Conservation (phyloP, 78 protist species). For the Speleostelium caveatum region DNA sequence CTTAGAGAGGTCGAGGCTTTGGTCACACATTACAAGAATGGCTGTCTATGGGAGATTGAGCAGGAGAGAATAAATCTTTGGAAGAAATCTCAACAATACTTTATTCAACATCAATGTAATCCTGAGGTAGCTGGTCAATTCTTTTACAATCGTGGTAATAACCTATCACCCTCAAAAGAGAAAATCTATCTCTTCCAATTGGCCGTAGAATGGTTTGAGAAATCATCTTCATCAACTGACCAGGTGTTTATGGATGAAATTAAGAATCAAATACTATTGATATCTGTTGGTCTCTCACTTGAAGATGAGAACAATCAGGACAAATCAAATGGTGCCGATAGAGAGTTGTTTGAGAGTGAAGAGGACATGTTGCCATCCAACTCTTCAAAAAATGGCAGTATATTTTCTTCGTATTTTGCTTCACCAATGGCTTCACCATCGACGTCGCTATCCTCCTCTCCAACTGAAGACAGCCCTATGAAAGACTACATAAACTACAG, state of each 20-base stretch:
- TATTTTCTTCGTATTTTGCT: constrained; percentile 2
- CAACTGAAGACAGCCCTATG: background rate
- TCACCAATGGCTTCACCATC: constrained; percentile 22
- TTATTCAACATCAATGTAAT: constrained; percentile 27
- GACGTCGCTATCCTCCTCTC: constrained; percentile 20
- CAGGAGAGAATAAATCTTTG: constrained; percentile 77
- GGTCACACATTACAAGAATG: constrained; percentile 51
- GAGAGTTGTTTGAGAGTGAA: background rate
- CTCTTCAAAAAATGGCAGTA: background rate
- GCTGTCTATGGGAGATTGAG: constrained; percentile 72
- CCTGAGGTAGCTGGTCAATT: constrained; percentile 59
- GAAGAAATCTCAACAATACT: constrained; percentile 75
- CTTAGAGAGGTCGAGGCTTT: constrained; percentile 54
- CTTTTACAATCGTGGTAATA: constrained; percentile 14
- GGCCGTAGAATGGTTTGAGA: constrained; percentile 64
- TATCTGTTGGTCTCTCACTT: constrained; percentile 50
- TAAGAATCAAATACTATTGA: constrained; percentile 42
- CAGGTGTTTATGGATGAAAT: constrained; percentile 31
- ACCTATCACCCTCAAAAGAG: constrained; percentile 23
- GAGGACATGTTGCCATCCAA: constrained; percentile 28
- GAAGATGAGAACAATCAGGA: constrained; percentile 1
- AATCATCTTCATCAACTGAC: background rate
- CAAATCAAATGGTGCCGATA: background rate
- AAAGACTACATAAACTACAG: constrained; percentile 1
- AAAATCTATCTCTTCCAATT: constrained; percentile 12